Percentiles rank a stretch among this genome's conserved stretches.
Evolutionary conservation across 1,284 basidiomycete species (phyloP).

Genomic region (Lentinus polychrous): DNA sequence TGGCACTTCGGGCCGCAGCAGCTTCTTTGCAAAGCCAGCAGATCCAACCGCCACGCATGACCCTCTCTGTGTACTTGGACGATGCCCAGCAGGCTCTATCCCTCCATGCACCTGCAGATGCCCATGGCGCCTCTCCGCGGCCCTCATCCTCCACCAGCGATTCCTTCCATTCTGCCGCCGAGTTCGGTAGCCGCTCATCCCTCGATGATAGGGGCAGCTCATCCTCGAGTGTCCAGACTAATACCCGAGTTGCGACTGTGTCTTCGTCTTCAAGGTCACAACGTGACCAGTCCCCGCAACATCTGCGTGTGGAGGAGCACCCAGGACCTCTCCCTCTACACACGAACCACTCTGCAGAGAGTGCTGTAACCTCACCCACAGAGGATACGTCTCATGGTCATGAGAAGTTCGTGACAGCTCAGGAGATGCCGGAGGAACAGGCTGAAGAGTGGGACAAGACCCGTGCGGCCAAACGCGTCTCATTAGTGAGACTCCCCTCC

Average conservation of each 20-base stretch:
- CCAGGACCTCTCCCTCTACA: slow-evolving; percentile 14
- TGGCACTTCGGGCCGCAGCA: slow-evolving; percentile 68
- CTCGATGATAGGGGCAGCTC: slow-evolving; percentile 7
- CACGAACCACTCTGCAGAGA: slow-evolving; percentile 19
- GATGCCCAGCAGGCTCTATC: slow-evolving; percentile 7
- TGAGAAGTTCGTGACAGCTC: slow-evolving; percentile 39
- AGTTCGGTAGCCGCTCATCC: slow-evolving; percentile 40
- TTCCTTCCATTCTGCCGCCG: slow-evolving; percentile 61
- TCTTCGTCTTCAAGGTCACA: slow-evolving; percentile 26
- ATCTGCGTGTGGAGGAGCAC: slow-evolving; percentile 14
- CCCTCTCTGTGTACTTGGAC: slow-evolving; percentile 35
- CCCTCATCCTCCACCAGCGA: slow-evolving; percentile 45
- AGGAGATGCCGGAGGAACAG: slow-evolving; percentile 47
- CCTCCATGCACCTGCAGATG: slow-evolving; percentile 9
- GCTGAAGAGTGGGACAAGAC: slow-evolving; percentile 85
- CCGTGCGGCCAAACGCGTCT: slow-evolving; percentile 76
- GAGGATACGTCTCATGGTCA: slow-evolving; percentile 23
- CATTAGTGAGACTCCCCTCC: slow-evolving; percentile 65
- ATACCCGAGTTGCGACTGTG: slow-evolving; percentile 11
- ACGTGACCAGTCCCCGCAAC: slow-evolving; percentile 12
- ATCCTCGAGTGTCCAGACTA: neutral
- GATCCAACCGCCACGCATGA: slow-evolving; percentile 32
- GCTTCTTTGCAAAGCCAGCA: slow-evolving; percentile 49
- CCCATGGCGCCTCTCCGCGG: slow-evolving; percentile 15
- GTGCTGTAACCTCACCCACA: slow-evolving; percentile 12